Conservation (phyloP, 768 basidiomycete genomes). For the Dacryopinax spathularia region DNA sequence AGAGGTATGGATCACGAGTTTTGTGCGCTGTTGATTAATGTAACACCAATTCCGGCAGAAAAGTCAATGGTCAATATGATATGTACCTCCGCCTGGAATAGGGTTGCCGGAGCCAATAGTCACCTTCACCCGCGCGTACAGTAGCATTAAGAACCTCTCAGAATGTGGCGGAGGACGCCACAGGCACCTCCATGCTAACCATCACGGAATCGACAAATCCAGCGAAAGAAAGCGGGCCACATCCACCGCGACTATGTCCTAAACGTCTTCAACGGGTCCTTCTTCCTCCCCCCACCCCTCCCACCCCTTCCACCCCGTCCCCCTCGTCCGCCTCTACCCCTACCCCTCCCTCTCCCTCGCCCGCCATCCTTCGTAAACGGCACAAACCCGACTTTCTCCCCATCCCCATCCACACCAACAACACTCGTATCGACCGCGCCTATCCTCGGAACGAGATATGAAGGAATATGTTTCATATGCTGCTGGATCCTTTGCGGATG, state of each 20-base stretch:
- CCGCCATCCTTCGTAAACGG: constrained; percentile 51
- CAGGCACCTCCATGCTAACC: too few relatives aligned
- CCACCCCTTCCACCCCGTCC: constrained; percentile 33
- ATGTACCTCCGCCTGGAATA: background rate
- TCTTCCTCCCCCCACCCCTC: constrained; percentile 50
- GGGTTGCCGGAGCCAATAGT: background rate
- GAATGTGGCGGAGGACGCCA: too few relatives aligned
- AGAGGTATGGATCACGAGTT: too few relatives aligned
- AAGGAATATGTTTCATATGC: constrained; percentile 92
- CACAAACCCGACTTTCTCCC: constrained; percentile 41
- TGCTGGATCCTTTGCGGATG: constrained; percentile 80
- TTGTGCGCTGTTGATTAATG: too few relatives aligned
- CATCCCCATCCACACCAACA: constrained; percentile 18
- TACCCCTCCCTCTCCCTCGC: constrained; percentile 32
- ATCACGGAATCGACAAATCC: background rate
- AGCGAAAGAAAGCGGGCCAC: too few relatives aligned
- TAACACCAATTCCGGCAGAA: background rate
- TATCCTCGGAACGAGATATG: constrained; percentile 76
- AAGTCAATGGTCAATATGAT: background rate
- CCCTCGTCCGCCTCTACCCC: constrained; percentile 37
- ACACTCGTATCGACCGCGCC: constrained; percentile 34
- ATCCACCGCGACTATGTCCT: too few relatives aligned
- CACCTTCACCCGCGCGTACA: background rate
- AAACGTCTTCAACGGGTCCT: constrained; percentile 73
- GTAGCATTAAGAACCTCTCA: too few relatives aligned